Percentiles rank a stretch among this genome's conserved stretches.
These are phyloP conservation scores for Ustilago vetiveriae DNA, from an alignment of 1,284 basidiomycete species.

Conservation along the genomic window DNA sequence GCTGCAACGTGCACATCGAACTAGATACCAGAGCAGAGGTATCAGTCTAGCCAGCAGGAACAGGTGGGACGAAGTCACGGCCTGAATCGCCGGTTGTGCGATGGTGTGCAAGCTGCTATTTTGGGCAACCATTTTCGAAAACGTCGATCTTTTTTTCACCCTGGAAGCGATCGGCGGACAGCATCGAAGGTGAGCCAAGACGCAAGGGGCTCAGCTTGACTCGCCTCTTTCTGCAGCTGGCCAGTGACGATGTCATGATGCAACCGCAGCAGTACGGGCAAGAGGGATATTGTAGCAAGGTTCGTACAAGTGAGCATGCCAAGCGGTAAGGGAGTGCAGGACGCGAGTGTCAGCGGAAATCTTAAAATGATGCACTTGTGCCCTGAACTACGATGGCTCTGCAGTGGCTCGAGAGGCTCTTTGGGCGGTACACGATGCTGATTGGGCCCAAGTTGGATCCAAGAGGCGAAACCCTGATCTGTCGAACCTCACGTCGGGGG, in stretches of 20 bases:
- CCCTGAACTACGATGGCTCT: no score
- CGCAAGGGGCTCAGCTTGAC: constrained; percentile 4
- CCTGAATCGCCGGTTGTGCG: no score
- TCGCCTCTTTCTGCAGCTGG: background rate
- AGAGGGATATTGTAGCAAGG: no score
- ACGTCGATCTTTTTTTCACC: background rate
- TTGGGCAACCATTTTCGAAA: constrained; percentile 2
- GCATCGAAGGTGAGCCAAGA: background rate
- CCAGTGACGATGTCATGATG: background rate
- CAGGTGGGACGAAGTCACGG: no score
- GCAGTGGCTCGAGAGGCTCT: no score
- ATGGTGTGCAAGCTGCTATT: no score
- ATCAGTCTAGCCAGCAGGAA: background rate
- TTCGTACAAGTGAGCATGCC: constrained; percentile 15
- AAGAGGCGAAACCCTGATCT: constrained; percentile 11
- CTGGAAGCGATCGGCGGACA: constrained; percentile 1
- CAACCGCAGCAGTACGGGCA: background rate
- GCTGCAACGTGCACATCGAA: no score
- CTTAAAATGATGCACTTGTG: background rate
- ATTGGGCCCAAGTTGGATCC: no score
- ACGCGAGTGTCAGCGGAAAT: no score
- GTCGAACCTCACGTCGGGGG: constrained; percentile 12
- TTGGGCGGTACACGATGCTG: no score
- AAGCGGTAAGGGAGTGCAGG: constrained; percentile 20
- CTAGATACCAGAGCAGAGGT: background rate